A percentile compares a stretch with the other conserved stretches of the same genome.
These are phyloP conservation scores for Colletotrichum higginsianum DNA, from an alignment of 2,329 filamentous ascomycete species.

Conservation along the genomic window DNA sequence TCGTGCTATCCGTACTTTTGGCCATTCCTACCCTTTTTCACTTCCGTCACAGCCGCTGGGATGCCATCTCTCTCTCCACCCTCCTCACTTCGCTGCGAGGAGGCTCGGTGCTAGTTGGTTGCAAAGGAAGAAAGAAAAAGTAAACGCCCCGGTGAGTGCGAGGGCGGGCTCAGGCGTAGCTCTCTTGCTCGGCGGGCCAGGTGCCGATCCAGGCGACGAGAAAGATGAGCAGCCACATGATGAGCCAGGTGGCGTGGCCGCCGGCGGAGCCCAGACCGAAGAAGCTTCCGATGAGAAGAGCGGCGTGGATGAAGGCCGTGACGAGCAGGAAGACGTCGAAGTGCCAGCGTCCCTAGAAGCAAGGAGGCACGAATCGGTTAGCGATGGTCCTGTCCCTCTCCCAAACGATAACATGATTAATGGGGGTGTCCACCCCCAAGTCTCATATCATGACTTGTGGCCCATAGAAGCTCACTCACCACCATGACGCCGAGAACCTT, in stretches of 20 bases:
- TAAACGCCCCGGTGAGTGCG: too few species aligned
- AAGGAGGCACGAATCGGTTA: background rate
- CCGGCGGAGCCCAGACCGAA: constrained; percentile 21
- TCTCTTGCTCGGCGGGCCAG: constrained; percentile 35
- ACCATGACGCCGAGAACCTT: constrained; percentile 34
- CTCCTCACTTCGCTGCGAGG: background rate
- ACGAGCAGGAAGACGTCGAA: constrained; percentile 30
- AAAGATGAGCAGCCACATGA: constrained; percentile 40
- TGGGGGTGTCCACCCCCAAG: too few species aligned
- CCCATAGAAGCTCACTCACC: constrained; percentile 14
- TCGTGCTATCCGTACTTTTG: background rate
- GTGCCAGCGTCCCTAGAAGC: constrained; percentile 25
- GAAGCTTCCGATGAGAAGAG: constrained; percentile 23
- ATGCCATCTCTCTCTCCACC: background rate
- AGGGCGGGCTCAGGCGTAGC: background rate
- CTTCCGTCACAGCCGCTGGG: background rate
- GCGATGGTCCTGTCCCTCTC: background rate
- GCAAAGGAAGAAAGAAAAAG: background rate
- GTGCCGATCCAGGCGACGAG: constrained; percentile 33
- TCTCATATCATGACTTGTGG: too few species aligned
- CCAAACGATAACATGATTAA: too few species aligned
- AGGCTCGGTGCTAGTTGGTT: too few species aligned
- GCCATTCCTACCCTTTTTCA: too few species aligned
- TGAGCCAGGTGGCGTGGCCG: constrained; percentile 23
- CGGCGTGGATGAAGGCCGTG: constrained; percentile 24